Conservation (phyloP, 179 eudicot species). For the Gypsophila paniculata region DNA sequence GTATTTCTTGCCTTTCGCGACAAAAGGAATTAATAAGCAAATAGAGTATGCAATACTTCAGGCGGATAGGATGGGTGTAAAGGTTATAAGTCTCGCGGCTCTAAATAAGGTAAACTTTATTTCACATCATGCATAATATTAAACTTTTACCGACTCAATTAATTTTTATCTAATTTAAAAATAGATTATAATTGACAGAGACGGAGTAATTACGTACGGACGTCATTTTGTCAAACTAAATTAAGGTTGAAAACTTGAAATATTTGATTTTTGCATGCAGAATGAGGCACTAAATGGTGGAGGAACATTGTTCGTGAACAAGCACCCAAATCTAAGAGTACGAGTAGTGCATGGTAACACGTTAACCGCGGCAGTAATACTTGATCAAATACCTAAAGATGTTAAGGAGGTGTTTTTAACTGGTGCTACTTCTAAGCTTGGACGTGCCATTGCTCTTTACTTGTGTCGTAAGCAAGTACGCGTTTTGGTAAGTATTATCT, state of each 20-base stretch:
- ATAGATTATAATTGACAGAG: too few relatives aligned
- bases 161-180: too few relatives aligned
- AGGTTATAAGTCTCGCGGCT: slow-evolving; percentile 90
- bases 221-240: too few relatives aligned
- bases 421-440: slow-evolving; percentile 92
- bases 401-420: slow-evolving; percentile 68
- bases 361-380: slow-evolving; percentile 70
- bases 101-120: slow-evolving; percentile 62
- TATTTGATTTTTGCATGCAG: slow-evolving; percentile 34
- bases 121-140: too few relatives aligned
- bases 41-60: slow-evolving; percentile 81
- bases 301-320: slow-evolving; percentile 68
- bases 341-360: slow-evolving; percentile 95
- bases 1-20: slow-evolving; percentile 94
- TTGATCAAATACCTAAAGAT: slow-evolving; percentile 52
- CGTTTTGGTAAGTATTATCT: slow-evolving; percentile 53
- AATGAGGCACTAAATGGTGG: slow-evolving; percentile 92
- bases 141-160: too few relatives aligned
- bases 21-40: slow-evolving; percentile 72
- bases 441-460: slow-evolving; percentile 87
- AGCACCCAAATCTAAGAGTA: slow-evolving; percentile 70
- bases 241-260: too few relatives aligned
- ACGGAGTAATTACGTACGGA: too few relatives aligned
- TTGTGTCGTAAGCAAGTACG: slow-evolving; percentile 55
- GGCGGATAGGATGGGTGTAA: slow-evolving; percentile 80